Percentiles rank a stretch among this genome's conserved stretches.
Conservation (phyloP, 306 rosid genomes). For the Inga laurina region DNA sequence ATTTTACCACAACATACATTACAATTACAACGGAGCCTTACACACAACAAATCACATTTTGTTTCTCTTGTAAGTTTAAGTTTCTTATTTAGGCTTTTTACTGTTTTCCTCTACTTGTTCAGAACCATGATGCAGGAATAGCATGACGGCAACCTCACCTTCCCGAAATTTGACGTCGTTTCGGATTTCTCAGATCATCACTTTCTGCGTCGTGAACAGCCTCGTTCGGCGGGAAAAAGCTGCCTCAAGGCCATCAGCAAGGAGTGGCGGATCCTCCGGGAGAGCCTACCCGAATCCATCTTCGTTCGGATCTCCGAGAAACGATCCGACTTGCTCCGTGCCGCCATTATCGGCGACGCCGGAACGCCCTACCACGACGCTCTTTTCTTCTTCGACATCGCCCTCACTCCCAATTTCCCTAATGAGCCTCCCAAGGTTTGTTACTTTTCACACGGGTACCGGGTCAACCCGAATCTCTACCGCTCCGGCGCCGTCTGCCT, state of each 20-base stretch:
- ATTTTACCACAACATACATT: no score
- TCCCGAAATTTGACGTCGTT: slow-evolving; percentile 48
- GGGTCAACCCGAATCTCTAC: slow-evolving; percentile 51
- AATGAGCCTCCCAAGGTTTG: slow-evolving; percentile 39
- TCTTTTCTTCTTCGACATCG: slow-evolving; percentile 58
- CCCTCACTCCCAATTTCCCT: slow-evolving; percentile 47
- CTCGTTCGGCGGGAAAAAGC: neutral
- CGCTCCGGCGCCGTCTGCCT: slow-evolving; percentile 38
- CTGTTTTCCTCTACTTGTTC: neutral
- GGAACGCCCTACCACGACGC: slow-evolving; percentile 69
- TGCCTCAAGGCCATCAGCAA: slow-evolving; percentile 41
- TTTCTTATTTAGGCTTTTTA: neutral
- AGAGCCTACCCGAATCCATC: slow-evolving; percentile 58
- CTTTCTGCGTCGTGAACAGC: neutral
- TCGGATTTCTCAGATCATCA: slow-evolving; percentile 44
- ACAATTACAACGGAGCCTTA: no score
- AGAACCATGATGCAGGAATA: neutral
- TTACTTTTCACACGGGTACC: slow-evolving; percentile 42
- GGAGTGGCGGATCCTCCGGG: slow-evolving; percentile 56
- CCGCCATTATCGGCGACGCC: slow-evolving; percentile 51
- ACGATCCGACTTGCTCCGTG: slow-evolving; percentile 44
- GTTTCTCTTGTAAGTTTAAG: no score
- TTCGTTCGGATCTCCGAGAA: slow-evolving; percentile 37
- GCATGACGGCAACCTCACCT: neutral
- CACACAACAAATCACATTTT: neutral